Base-by-base conservation (phyloP, 2,329 filamentous ascomycete genomes). In the Teratosphaeria nubilosa region DNA sequence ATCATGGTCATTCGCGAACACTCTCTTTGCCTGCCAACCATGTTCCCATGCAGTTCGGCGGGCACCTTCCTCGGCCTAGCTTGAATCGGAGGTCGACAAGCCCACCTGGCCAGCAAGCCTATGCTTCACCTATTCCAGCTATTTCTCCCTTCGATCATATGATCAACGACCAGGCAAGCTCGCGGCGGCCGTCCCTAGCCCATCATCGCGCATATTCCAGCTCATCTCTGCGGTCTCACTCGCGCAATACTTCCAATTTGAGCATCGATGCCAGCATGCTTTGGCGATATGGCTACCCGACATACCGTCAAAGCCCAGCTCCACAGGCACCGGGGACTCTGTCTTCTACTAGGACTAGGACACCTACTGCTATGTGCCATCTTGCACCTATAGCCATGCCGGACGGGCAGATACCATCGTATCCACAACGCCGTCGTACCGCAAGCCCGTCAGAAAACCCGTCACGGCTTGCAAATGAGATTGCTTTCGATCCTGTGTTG, bases 241-340 rank as follows among this genome's bases (percentile, higher is more conserved):
- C 68, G 14, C 68, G 70, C 9, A 68, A 69, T 55, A 61, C 60
- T 53, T 71, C 69, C 2, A 65, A 65, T 13, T 64, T 66, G 45
- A 71, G 66, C 61, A 68, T 72, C 45, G 69, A 72, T 65, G 68
- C 66, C 1, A 64, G 63, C 22, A 65, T 68, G 59, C 66, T 72
- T 9, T 66, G 63, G 53, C 85, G 85, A 64, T 92, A 86, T 74
- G 87, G 86, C 60, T 95, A 90, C 75, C 87, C 90, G n/a, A 88
- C 88, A 53, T 95, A 94, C 74, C 78, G 59, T 70, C 77, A 66
- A 64, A 74, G 55, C 65, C 69, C 64, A 58, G 62, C 68, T 54
- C 68, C 67, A 65, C 77, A 67, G 64, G 64, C 72, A 5, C 37
- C 53, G 63, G 64, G 55, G 55, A 51, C 60, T 61, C 53, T 58